Conservation (phyloP, 176 grass and related monocot species). For the Phyllostachys edulis region DNA sequence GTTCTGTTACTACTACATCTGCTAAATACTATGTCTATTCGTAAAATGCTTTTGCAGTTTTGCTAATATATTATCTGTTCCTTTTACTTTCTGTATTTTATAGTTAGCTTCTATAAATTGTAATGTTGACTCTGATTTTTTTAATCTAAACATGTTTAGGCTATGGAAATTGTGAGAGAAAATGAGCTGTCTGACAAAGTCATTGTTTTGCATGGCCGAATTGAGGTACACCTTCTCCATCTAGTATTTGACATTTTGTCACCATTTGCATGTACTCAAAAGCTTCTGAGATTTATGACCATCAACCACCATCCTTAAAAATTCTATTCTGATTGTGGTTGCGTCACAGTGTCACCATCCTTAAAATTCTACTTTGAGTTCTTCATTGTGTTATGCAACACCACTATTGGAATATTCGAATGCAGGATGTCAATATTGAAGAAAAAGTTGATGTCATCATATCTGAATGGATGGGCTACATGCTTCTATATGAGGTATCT, state of each 20-base stretch:
- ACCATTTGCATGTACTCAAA: conserved; percentile 18
- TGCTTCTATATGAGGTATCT: conserved; percentile 92
- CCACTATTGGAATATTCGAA: conserved; percentile 14
- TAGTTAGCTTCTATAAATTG: conserved; percentile 21
- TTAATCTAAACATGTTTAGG: conserved; percentile 57
- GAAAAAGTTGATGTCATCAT: conserved; percentile 97
- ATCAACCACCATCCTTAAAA: conserved; percentile 5
- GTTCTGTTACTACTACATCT: not conserved
- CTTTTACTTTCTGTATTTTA: conserved; percentile 18
- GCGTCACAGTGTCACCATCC: not conserved
- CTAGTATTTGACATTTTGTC: conserved; percentile 6
- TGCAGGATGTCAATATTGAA: conserved; percentile 85
- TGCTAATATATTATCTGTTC: not conserved
- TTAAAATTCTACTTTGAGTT: conserved; percentile 14
- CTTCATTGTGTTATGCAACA: not conserved
- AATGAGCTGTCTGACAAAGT: conserved; percentile 92
- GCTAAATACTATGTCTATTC: not conserved
- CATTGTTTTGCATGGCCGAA: conserved; percentile 83
- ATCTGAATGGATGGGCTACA: conserved; percentile 99
- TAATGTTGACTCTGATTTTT: conserved; percentile 19
- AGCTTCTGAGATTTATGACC: not conserved
- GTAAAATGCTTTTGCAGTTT: not conserved
- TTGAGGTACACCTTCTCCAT: conserved; percentile 63
- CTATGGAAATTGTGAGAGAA: conserved; percentile 88
- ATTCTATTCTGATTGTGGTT: conserved; percentile 15